Evolutionary conservation across 768 basidiomycete species (phyloP), one percentile per base, ranked within the genome.

Genomic region (Psilocybe subaeruginosa): DNA sequence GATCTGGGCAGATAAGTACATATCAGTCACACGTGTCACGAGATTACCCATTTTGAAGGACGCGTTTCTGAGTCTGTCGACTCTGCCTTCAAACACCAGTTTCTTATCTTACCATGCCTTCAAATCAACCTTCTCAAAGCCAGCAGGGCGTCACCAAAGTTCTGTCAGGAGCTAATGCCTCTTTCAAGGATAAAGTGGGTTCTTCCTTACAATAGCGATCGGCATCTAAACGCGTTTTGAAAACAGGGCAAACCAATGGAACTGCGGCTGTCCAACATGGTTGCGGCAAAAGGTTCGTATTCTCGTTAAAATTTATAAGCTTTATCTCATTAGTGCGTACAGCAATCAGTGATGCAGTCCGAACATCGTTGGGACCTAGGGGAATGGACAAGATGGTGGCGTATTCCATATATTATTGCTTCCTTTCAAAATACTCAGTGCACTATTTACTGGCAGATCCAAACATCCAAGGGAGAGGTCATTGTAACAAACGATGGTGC

Each of bases 351-450:
- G 96, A 97, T 82, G 97, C 95, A 55, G 96, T 99, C 46, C 84
- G 97, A 68, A 99, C 97, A 48, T 98, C 96, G 46, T 78, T 99
- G 67, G 97, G 97, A 12, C 97, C 97, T 50, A 88, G 92, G 75
- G 97, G 97, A 64, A 99, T 99, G 97, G 97, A 99, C 80, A 99
- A 99, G 82, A 99, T 99, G 97, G 97, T 92, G 69, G 60, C 80
- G 64, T 30, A 47, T 50, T 61, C 56, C 27, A 33, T 50, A 50
- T 63, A 35, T 51, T 62, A 48, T 61, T 37, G 47, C 58, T 47
- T 58, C 45, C 43, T 23, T 53, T 56, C 52, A 58, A 29, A 51
- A 47, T 59, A 55, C 54, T 62, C 54, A 54, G 51, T 61, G 54
- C 31, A 55, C 29, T 39, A 48, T 56, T 54, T 58, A 29, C 41